Conservation (phyloP, 2,329 filamentous ascomycete genomes). For the Penicillium nordicum region DNA sequence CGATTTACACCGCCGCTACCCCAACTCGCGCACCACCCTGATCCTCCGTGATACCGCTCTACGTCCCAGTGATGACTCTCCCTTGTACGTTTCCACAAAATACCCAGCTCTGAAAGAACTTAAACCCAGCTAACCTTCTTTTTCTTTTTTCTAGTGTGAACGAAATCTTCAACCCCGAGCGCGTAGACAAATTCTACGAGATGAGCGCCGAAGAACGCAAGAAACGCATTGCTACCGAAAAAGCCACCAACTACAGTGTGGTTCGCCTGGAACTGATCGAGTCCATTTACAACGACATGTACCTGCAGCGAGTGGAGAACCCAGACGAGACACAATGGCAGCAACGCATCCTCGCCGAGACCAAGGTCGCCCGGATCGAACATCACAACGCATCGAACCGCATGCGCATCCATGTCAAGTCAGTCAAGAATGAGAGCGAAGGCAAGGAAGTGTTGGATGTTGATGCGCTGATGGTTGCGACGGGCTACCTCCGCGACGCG, state of each 20-base stretch:
- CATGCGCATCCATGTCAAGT: constrained; percentile 60
- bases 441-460: constrained; percentile 65
- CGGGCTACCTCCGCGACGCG: constrained; percentile 74
- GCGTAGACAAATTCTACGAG: constrained; percentile 72
- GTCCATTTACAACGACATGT: constrained; percentile 80
- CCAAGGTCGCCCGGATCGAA: constrained; percentile 62
- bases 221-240: constrained; percentile 63
- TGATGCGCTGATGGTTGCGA: constrained; percentile 80
- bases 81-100: constrained; percentile 63
- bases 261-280: constrained; percentile 90
- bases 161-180: constrained; percentile 89
- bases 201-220: constrained; percentile 62
- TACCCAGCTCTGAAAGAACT: not conserved
- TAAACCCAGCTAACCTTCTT: constrained; percentile 6
- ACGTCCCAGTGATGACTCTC: constrained; percentile 89
- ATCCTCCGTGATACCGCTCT: constrained; percentile 81
- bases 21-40: constrained; percentile 72
- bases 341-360: constrained; percentile 71
- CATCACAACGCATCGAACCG: constrained; percentile 49
- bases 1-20: constrained; percentile 77
- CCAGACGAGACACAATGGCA: constrained; percentile 72
- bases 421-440: constrained; percentile 36
- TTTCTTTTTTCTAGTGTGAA: constrained; percentile 64
- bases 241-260: constrained; percentile 89
- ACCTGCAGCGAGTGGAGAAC: constrained; percentile 73